These are phyloP conservation scores for Gastrodia elata DNA, from an alignment of 106 monocot genomes.

Conservation along the genomic window DNA sequence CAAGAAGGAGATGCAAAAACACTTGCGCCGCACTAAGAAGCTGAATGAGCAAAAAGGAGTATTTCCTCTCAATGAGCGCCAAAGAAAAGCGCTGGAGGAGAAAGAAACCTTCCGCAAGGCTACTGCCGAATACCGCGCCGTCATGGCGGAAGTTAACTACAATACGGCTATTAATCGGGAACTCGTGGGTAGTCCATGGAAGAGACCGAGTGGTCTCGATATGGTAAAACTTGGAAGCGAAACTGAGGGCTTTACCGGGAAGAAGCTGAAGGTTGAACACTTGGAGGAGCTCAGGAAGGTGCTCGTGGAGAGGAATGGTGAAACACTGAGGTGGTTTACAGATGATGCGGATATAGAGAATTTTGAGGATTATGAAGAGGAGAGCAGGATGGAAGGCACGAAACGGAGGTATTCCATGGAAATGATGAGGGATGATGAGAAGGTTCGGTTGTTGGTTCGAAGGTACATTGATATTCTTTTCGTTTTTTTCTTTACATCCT, in stretches of 20 bases:
- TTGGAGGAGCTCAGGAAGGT: slow-evolving; percentile 60
- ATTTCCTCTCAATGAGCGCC: slow-evolving; percentile 13
- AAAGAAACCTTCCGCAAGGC: slow-evolving; percentile 36
- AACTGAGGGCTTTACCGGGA: slow-evolving; percentile 6
- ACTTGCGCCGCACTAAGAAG: slow-evolving; percentile 50
- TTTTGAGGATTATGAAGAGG: background rate
- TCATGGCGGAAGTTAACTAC: slow-evolving; percentile 31
- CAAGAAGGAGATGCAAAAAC: slow-evolving; percentile 73
- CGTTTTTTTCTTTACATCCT: background rate
- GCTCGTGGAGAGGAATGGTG: slow-evolving; percentile 56
- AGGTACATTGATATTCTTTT: slow-evolving; percentile 23
- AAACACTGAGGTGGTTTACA: slow-evolving; percentile 41
- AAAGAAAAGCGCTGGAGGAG: slow-evolving; percentile 29
- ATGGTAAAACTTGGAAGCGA: slow-evolving; percentile 11
- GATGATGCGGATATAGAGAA: slow-evolving; percentile 51
- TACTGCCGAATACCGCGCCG: slow-evolving; percentile 45
- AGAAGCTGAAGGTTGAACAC: slow-evolving; percentile 42
- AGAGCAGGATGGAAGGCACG: background rate
- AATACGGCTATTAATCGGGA: slow-evolving; percentile 1
- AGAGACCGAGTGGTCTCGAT: slow-evolving; percentile 14
- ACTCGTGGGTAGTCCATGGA: slow-evolving; percentile 49
- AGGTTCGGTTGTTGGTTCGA: slow-evolving; percentile 50
- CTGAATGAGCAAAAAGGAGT: slow-evolving; percentile 9
- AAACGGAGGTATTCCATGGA: background rate
- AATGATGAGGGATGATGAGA: slow-evolving; percentile 38